Conservation (phyloP, 768 basidiomycete genomes). For the Tephrocybe sp. region DNA sequence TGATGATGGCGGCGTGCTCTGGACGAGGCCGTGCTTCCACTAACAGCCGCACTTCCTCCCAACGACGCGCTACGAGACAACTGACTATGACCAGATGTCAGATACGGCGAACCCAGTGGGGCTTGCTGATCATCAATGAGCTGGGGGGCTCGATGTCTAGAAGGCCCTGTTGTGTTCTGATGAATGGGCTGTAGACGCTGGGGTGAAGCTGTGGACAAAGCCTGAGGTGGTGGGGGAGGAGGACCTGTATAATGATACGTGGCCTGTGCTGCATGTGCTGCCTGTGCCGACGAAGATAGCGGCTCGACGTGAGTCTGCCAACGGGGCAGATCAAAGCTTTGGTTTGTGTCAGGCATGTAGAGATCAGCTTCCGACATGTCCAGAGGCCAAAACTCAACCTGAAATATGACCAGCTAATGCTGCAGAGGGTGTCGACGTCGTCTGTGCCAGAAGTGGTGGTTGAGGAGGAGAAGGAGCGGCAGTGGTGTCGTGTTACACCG, state of each 20-base stretch:
- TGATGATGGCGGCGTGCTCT: slow-evolving; percentile 65
- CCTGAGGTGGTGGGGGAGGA: slow-evolving; percentile 48
- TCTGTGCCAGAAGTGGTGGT: slow-evolving; percentile 4
- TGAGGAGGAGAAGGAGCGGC: slow-evolving; percentile 1
- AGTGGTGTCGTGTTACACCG: slow-evolving; percentile 17
- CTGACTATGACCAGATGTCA: slow-evolving; percentile 47
- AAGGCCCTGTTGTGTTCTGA: slow-evolving; percentile 41
- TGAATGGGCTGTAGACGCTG: slow-evolving; percentile 51
- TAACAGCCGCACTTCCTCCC: slow-evolving; percentile 43
- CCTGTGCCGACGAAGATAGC: slow-evolving; percentile 38
- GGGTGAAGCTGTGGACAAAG: slow-evolving; percentile 33
- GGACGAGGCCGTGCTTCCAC: slow-evolving; percentile 34
- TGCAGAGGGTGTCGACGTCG: neutral
- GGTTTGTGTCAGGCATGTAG: slow-evolving; percentile 76
- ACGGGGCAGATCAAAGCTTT: slow-evolving; percentile 80
- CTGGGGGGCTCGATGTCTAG: slow-evolving; percentile 59
- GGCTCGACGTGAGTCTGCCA: slow-evolving; percentile 65
- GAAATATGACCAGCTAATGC: slow-evolving; percentile 16
- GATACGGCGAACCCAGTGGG: slow-evolving; percentile 45
- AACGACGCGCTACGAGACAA: slow-evolving; percentile 69
- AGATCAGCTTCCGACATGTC: slow-evolving; percentile 75
- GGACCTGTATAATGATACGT: slow-evolving; percentile 54
- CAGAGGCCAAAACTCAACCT: slow-evolving; percentile 20
- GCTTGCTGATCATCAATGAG: slow-evolving; percentile 60
- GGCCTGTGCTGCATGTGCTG: slow-evolving; percentile 56